Evolutionary conservation across 2,329 filamentous ascomycete species (phyloP).

Genomic region (Coniochaeta hoffmannii): DNA sequence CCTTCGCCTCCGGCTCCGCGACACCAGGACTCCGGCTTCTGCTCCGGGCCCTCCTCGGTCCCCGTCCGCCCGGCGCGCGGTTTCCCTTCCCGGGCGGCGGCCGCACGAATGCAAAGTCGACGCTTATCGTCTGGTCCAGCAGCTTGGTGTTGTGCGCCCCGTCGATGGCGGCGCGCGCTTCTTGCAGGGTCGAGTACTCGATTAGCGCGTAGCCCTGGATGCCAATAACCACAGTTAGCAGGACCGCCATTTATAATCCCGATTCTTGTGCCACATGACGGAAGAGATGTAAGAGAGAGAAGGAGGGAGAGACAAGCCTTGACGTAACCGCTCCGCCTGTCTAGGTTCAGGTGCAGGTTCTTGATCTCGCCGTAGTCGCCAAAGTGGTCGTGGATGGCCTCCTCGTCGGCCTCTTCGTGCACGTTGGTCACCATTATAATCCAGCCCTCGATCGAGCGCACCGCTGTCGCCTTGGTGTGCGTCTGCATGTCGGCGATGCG

Average conservation of each 20-base stretch:
- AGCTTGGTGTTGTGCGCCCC: slow-evolving; percentile 70
- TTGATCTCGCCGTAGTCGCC: slow-evolving; percentile 82
- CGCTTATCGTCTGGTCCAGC: slow-evolving; percentile 71
- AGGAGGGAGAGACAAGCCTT: slow-evolving; percentile 62
- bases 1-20: slow-evolving; percentile 10
- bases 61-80: slow-evolving; percentile 22
- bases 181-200: slow-evolving; percentile 72
- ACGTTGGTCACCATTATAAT: slow-evolving; percentile 82
- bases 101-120: slow-evolving; percentile 81
- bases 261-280: neutral
- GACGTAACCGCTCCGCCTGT: slow-evolving; percentile 76
- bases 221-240: no score
- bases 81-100: slow-evolving; percentile 59
- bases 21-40: slow-evolving; percentile 40
- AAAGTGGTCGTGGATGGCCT: slow-evolving; percentile 74
- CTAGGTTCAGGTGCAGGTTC: slow-evolving; percentile 77
- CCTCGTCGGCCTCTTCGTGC: slow-evolving; percentile 80
- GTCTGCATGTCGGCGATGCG: slow-evolving; percentile 63
- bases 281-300: neutral
- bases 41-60: slow-evolving; percentile 27
- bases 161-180: slow-evolving; percentile 76
- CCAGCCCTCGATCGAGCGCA: slow-evolving; percentile 85
- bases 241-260: neutral
- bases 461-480: slow-evolving; percentile 65
- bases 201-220: slow-evolving; percentile 86